Conservation (phyloP, 768 basidiomycete genomes). For the Tulasnella sp. region DNA sequence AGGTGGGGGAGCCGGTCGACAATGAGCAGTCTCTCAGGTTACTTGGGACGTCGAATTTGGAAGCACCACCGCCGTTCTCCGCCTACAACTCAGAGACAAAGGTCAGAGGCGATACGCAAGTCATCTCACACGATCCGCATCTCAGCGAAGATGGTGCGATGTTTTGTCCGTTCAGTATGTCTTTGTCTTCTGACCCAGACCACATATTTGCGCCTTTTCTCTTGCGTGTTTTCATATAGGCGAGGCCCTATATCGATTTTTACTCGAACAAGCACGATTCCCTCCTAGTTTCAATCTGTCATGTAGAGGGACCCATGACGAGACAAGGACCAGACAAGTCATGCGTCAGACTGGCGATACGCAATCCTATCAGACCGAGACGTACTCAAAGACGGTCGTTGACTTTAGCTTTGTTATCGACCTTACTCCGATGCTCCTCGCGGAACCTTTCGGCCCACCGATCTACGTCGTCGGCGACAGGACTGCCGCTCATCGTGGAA, state of each 20-base stretch:
- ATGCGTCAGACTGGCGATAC: slow-evolving; percentile 7
- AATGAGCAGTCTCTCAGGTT: too few relatives aligned
- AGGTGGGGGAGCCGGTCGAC: too few relatives aligned
- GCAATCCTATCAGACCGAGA: slow-evolving; percentile 29
- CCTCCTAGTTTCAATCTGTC: slow-evolving; percentile 40
- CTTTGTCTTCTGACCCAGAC: not conserved
- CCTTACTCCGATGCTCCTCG: slow-evolving; percentile 34
- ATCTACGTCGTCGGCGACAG: slow-evolving; percentile 56
- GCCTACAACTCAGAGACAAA: slow-evolving; percentile 55
- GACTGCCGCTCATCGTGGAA: slow-evolving; percentile 54
- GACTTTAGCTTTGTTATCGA: slow-evolving; percentile 66
- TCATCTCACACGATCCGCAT: slow-evolving; percentile 61
- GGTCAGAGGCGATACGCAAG: slow-evolving; percentile 34
- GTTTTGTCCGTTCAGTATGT: too few relatives aligned
- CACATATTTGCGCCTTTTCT: too few relatives aligned
- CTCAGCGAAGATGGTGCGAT: slow-evolving; percentile 51
- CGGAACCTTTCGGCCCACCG: slow-evolving; percentile 22
- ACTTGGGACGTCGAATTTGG: too few relatives aligned
- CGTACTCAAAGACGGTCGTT: slow-evolving; percentile 45
- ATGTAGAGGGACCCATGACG: slow-evolving; percentile 45
- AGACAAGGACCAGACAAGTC: slow-evolving; percentile 41
- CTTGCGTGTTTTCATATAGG: slow-evolving; percentile 35
- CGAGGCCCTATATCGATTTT: slow-evolving; percentile 62
- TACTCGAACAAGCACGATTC: slow-evolving; percentile 42
- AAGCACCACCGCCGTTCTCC: slow-evolving; percentile 50